Evolutionary conservation across 2,329 filamentous ascomycete genomes (phyloP).

Genomic region (Aspergillus costaricaensis): DNA sequence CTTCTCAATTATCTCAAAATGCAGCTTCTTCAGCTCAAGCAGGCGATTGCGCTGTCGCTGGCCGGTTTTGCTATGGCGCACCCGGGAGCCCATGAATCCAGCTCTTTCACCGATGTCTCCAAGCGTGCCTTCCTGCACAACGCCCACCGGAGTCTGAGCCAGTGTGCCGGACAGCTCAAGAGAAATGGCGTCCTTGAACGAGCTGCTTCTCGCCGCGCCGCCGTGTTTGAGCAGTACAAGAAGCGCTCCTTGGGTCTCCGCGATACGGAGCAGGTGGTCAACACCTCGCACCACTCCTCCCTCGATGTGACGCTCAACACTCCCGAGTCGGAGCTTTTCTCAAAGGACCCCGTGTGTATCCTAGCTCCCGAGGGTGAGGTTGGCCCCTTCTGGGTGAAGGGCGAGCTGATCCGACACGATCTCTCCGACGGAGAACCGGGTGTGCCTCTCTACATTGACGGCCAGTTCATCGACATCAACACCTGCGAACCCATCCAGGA

Average conservation of each 20-base stretch:
- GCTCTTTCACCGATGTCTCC: slow-evolving; percentile 11
- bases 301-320: background rate
- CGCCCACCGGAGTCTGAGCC: background rate
- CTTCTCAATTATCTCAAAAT: background rate
- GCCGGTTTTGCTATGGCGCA: slow-evolving; percentile 20
- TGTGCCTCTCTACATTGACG: slow-evolving; percentile 41
- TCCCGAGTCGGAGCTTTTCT: background rate
- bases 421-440: slow-evolving; percentile 38
- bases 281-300: background rate
- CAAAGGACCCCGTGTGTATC: slow-evolving; percentile 37
- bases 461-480: slow-evolving; percentile 42
- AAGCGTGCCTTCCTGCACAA: slow-evolving; percentile 15
- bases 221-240: background rate
- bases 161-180: slow-evolving; percentile 16
- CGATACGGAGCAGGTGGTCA: background rate
- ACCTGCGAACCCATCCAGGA: slow-evolving; percentile 42
- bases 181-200: background rate
- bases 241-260: background rate
- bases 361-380: slow-evolving; percentile 53
- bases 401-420: slow-evolving; percentile 40
- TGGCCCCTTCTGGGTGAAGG: slow-evolving; percentile 49
- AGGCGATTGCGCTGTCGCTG: slow-evolving; percentile 15
- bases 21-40: slow-evolving; percentile 12
- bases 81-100: slow-evolving; percentile 23
- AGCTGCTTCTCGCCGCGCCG: background rate